These are phyloP conservation scores for Picochlorum sp. DNA, from an alignment of 139 green algal genomes.

Conservation along the genomic window DNA sequence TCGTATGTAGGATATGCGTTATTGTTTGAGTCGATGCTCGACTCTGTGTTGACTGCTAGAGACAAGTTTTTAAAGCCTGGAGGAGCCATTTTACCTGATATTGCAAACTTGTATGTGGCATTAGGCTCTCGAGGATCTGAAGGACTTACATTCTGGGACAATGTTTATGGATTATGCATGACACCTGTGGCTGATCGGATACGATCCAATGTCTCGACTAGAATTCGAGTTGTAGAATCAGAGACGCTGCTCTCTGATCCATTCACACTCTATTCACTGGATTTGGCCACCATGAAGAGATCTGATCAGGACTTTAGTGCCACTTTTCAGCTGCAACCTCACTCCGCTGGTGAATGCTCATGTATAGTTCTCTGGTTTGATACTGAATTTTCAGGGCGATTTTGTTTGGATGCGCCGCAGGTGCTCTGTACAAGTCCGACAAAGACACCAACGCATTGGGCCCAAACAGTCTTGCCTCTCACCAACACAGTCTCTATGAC, in stretches of 20 bases:
- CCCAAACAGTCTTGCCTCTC: constrained; percentile 80
- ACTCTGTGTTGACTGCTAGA: constrained; percentile 64
- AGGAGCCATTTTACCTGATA: constrained; percentile 84
- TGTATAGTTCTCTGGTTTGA: constrained; percentile 94
- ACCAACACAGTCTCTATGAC: constrained; percentile 39
- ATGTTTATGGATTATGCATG: constrained; percentile 93
- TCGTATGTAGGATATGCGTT: constrained; percentile 68
- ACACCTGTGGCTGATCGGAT: constrained; percentile 30
- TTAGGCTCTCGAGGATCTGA: constrained; percentile 35
- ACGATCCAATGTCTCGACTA: constrained; percentile 10
- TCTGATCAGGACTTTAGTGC: constrained; percentile 79
- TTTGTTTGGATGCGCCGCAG: constrained; percentile 66
- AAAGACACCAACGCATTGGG: constrained; percentile 77
- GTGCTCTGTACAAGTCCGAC: constrained; percentile 72
- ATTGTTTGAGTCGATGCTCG: constrained; percentile 96
- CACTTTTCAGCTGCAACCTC: constrained; percentile 62
- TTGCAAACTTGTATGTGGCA: constrained; percentile 63
- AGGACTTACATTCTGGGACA: constrained; percentile 67
- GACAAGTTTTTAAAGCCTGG: constrained; percentile 71
- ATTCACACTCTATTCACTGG: constrained; percentile 34
- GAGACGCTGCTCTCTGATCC: constrained; percentile 41
- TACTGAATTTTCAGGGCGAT: constrained; percentile 69
- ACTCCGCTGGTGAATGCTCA: constrained; percentile 25
- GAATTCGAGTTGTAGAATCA: constrained; percentile 47
- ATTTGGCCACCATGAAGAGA: constrained; percentile 69